Evolutionary conservation across 2,329 filamentous ascomycete species (phyloP), one percentile per base, ranked within the genome.

Genomic region (Aureobasidium sp.): DNA sequence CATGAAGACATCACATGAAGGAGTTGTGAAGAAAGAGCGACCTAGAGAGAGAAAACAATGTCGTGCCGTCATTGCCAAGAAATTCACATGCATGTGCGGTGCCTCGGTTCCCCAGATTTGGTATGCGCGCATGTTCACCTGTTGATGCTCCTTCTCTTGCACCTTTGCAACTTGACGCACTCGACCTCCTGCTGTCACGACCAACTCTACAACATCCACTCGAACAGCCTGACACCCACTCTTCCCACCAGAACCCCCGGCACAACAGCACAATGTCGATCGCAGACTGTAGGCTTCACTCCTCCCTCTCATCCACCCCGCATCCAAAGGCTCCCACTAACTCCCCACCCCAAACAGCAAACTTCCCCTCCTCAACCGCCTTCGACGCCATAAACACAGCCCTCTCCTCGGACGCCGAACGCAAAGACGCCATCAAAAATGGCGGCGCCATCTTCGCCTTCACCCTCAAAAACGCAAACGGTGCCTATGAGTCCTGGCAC

Each of bases 401-500:
- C 57, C 85, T 99, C 65, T 76, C 80, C 69, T 84, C 82, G 74
- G 85, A 88, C 29, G 81, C 83, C 65, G 89, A 90, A 69, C 86
- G 86, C 77, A 88, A 95, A 78, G 86, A 91, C 66, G 92, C 93
- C 67, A 87, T 97, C 75, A 93, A 95, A 77, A 85, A 90, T 73
- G 93, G 86, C 71, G 87, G 87, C 69, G 90, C 88, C 63, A 80
- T 97, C 74, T 96, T 95, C 74, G 87, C 87, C 63, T 97, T 99
- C 78, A 90, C 84, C 59, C 80, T 99, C 66, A 97, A 95, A 82
- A 99, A 99, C 82, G 75, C 79, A 61, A 81, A 81, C 25, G 90
- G 90, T 68, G 84, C 92, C 74, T 86, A 85, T 62, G 85, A 90
- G 70, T 88, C 84, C 77, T 99, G 94, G 94, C 84, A 95, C 79